Conservation (phyloP, 1,284 basidiomycete genomes). For the Trichosporon inkin region DNA sequence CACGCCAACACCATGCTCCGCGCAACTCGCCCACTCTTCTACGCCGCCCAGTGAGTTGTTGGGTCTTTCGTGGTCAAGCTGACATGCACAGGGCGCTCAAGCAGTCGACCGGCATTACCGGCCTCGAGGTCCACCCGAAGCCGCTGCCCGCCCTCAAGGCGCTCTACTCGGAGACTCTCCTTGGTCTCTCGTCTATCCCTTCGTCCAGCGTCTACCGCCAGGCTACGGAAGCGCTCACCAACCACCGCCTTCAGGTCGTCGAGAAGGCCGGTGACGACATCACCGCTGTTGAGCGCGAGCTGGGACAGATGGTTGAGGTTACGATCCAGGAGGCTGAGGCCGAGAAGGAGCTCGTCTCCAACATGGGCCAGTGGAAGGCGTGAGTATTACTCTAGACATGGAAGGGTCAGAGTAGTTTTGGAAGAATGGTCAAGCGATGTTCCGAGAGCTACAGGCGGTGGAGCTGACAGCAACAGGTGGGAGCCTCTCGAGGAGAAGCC, state of each 20-base stretch:
- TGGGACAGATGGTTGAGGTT: slow-evolving; percentile 48
- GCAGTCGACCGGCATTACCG: slow-evolving; percentile 70
- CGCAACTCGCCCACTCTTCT: slow-evolving; percentile 63
- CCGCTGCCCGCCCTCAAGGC: slow-evolving; percentile 69
- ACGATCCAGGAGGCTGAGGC: slow-evolving; percentile 73
- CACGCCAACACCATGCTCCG: slow-evolving; percentile 61
- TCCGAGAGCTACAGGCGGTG: not conserved
- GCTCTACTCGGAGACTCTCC: slow-evolving; percentile 76
- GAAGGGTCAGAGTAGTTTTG: too few species aligned
- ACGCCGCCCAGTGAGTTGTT: slow-evolving; percentile 39
- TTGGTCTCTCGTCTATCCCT: slow-evolving; percentile 67
- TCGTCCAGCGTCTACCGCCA: slow-evolving; percentile 82
- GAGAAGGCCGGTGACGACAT: slow-evolving; percentile 65
- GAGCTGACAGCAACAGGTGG: slow-evolving; percentile 34
- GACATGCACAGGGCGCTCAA: slow-evolving; percentile 54
- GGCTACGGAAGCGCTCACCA: slow-evolving; percentile 80
- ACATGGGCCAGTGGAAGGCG: slow-evolving; percentile 95
- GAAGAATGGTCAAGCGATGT: too few species aligned
- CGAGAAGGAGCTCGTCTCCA: slow-evolving; percentile 70
- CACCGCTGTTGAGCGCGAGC: slow-evolving; percentile 62
- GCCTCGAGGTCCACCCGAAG: slow-evolving; percentile 56
- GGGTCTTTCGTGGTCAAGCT: not conserved
- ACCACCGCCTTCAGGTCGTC: slow-evolving; percentile 71
- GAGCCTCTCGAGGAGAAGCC: slow-evolving; percentile 41
- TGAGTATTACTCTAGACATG: slow-evolving; percentile 58